Conservation (phyloP, 495 filamentous ascomycete genomes). For the Tuber borchii region DNA sequence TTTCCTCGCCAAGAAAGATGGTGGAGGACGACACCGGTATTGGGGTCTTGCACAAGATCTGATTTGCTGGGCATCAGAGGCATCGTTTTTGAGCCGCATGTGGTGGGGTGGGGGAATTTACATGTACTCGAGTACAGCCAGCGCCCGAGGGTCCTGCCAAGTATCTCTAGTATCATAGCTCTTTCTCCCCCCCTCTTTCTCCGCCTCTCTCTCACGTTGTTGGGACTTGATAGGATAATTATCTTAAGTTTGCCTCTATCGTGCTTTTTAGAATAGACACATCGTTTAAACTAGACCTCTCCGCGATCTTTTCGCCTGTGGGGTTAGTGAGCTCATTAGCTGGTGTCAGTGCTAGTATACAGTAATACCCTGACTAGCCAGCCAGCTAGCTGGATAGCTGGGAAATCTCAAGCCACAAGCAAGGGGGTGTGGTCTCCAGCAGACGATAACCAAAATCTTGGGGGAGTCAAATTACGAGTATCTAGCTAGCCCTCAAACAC, state of each 20-base stretch:
- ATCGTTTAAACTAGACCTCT: not conserved
- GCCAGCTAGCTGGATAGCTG: not conserved
- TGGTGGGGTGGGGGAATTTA: not conserved
- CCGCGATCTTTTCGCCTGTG: not conserved
- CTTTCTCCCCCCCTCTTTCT: not conserved
- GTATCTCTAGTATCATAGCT: not conserved
- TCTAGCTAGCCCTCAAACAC: not conserved
- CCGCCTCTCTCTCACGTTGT: not conserved
- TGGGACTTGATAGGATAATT: not conserved
- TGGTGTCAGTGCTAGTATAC: not conserved
- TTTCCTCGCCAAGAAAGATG: not conserved
- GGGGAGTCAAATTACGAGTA: not conserved
- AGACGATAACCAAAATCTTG: not conserved
- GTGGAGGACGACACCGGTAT: not conserved
- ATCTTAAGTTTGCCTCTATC: not conserved
- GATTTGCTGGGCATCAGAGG: not conserved
- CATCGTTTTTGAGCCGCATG: not conserved
- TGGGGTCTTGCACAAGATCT: constrained; percentile 2
- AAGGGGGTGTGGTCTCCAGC: not conserved
- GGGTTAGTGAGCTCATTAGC: not conserved
- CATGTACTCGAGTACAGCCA: too few species aligned
- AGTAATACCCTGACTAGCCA: not conserved
- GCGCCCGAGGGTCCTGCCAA: not conserved
- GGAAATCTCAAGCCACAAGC: not conserved
- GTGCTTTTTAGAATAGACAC: not conserved